Base-by-base conservation (phyloP, 2,329 filamentous ascomycete genomes). In the Zasmidium angulare region DNA sequence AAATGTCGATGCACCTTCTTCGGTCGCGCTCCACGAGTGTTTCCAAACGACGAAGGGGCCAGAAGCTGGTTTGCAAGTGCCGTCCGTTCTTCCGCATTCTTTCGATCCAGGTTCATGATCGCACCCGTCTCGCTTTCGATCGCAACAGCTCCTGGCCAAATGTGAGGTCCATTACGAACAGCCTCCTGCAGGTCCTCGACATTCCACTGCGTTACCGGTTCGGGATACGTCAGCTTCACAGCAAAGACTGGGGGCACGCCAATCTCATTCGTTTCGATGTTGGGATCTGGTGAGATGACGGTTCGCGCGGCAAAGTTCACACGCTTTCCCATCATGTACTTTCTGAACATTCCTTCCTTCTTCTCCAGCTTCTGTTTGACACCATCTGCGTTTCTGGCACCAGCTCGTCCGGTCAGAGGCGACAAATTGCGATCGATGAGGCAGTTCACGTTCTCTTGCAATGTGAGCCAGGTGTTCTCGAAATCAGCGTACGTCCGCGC, bases 321-420 rank as follows among this genome's bases (percentile, higher is more conserved):
- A 81, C 95, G 92, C 82, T 99, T 99, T 62, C 95, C 95, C 95
- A 99, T 99, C 95, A 99, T 98, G 77, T 99, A 97, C 81, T 96
- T 98, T 69, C 95, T 85, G 81, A 99, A 99, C 26, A 99, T 82
- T 65, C 95, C 95, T 72, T 99, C 96, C 78, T 99, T 99, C 82
- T 99, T 99, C 78, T 99, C 95, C 24, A 99, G 83, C 72, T 93
- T 89, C 73, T 99, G 95, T 78, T 99, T 99, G 78, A 99, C 96
- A 68, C 96, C 95, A 64, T 96, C 93, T 62, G 96, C 90, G 55
- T 91, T 89, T 57, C 87, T 84, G 69, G 89, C 88, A 14, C 87
- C 90, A 24, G 91, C 90, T 19, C 86, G 82, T 53, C 91, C 91
- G 64, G 89, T 87, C 2, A 91, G 82, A 1, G 92, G 90, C 69